Conservation (phyloP, 768 basidiomycete species). For the Macrolepiota albuminosa region DNA sequence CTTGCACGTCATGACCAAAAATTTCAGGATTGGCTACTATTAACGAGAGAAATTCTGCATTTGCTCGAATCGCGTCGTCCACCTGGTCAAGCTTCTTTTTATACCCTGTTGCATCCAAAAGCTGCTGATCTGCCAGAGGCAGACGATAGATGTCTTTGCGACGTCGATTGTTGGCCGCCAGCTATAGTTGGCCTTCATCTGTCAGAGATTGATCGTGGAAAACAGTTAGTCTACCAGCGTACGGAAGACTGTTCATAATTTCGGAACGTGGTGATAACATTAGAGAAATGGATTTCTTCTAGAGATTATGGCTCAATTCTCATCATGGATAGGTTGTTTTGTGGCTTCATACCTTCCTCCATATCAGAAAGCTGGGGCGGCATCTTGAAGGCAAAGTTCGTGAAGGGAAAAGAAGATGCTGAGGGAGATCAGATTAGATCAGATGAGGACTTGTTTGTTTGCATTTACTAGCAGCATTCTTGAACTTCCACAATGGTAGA, state of each 20-base stretch:
- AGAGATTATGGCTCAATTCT: conserved; percentile 8
- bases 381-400: conserved; percentile 16
- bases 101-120: conserved; percentile 69
- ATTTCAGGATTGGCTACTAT: conserved; percentile 81
- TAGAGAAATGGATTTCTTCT: conserved; percentile 70
- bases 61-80: conserved; percentile 76
- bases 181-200: conserved; percentile 23
- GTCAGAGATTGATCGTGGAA: neutral
- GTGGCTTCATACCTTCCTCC: conserved; percentile 27
- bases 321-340: neutral
- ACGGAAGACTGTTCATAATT: conserved; percentile 77
- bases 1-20: conserved; percentile 53
- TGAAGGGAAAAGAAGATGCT: neutral
- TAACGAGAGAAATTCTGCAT: conserved; percentile 70
- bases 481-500: neutral
- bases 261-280: conserved; percentile 70
- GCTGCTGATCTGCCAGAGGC: conserved; percentile 59
- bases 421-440: neutral
- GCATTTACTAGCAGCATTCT: neutral
- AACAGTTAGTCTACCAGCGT: conserved; percentile 16
- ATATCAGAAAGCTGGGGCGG: conserved; percentile 21
- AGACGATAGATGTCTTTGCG: conserved; percentile 76
- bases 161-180: conserved; percentile 55
- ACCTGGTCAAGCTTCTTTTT: conserved; percentile 73
- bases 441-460: neutral